Evolutionary conservation across 2,329 filamentous ascomycete genomes (phyloP).

Genomic region (Microdochium nivale): DNA sequence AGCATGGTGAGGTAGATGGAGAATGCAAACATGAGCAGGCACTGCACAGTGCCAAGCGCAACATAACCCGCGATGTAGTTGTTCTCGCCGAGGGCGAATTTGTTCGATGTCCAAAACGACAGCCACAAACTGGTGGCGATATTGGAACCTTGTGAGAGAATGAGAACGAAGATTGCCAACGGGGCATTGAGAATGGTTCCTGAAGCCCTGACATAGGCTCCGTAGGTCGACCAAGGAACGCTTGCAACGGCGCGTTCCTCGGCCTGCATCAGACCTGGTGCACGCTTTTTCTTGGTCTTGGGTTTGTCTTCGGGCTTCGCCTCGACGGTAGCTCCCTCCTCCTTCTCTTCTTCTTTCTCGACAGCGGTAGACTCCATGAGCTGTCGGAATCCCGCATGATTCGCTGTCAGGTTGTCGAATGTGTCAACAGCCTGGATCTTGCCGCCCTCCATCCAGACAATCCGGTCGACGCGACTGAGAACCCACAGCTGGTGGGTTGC

Average conservation of each 20-base stretch:
- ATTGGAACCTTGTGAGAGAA: conserved; percentile 73
- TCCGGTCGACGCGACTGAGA: conserved; percentile 79
- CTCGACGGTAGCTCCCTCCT: conserved; percentile 37
- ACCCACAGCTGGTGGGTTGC: conserved; percentile 96
- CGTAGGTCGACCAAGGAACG: conserved; percentile 74
- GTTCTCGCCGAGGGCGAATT: conserved; percentile 58
- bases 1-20: conserved; percentile 69
- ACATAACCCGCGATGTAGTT: conserved; percentile 67
- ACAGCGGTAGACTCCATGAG: conserved; percentile 80
- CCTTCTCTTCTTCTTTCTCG: conserved; percentile 53
- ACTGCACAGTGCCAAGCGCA: conserved; percentile 62
- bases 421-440: conserved; percentile 79
- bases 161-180: conserved; percentile 52
- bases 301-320: conserved; percentile 32
- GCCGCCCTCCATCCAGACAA: conserved; percentile 88
- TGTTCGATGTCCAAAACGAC: conserved; percentile 83
- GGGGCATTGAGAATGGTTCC: conserved; percentile 63
- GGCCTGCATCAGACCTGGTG: conserved; percentile 60
- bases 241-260: conserved; percentile 60
- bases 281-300: conserved; percentile 50
- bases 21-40: conserved; percentile 70
- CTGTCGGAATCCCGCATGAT: conserved; percentile 68
- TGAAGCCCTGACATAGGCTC: conserved; percentile 67
- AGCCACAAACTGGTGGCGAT: conserved; percentile 88
- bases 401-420: conserved; percentile 76